Evolutionary conservation across 768 basidiomycete genomes (phyloP).

Genomic region (Naganishia antarctica): DNA sequence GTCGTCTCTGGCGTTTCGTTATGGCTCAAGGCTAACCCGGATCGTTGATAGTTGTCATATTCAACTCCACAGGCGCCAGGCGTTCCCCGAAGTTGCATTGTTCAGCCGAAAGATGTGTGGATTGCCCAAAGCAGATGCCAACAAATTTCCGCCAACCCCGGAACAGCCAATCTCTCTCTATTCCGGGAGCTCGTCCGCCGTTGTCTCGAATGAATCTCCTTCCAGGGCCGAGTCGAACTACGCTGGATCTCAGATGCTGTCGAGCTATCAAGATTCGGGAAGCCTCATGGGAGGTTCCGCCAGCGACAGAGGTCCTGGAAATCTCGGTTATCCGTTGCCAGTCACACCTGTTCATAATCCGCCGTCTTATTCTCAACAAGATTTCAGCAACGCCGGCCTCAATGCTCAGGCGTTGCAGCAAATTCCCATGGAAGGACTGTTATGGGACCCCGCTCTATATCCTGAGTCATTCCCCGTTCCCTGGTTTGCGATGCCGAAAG

Average conservation of each 20-base stretch:
- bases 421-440: constrained; percentile 24
- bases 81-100: constrained; percentile 48
- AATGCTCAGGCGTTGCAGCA: constrained; percentile 5
- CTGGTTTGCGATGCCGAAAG: constrained; percentile 42
- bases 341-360: neutral
- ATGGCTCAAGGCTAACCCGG: neutral
- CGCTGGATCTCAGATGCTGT: constrained; percentile 16
- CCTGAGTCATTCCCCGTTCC: constrained; percentile 43
- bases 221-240: neutral
- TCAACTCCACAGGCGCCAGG: constrained; percentile 47
- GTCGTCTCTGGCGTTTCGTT: constrained; percentile 1
- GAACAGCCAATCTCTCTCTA: constrained; percentile 20
- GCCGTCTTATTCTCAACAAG: neutral
- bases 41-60: constrained; percentile 33
- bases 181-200: neutral
- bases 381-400: neutral
- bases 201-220: constrained; percentile 4
- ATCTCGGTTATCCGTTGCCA: neutral
- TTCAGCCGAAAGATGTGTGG: constrained; percentile 48
- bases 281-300: neutral
- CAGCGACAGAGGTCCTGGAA: neutral
- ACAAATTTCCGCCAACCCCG: constrained; percentile 23
- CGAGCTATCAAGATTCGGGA: constrained; percentile 5
- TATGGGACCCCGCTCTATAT: constrained; percentile 45
- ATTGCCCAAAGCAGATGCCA: constrained; percentile 36